phyloP scores from a whole-genome alignment of 2,329 filamentous ascomycete genomes.

The Trichoderma guizhouense region DNA sequence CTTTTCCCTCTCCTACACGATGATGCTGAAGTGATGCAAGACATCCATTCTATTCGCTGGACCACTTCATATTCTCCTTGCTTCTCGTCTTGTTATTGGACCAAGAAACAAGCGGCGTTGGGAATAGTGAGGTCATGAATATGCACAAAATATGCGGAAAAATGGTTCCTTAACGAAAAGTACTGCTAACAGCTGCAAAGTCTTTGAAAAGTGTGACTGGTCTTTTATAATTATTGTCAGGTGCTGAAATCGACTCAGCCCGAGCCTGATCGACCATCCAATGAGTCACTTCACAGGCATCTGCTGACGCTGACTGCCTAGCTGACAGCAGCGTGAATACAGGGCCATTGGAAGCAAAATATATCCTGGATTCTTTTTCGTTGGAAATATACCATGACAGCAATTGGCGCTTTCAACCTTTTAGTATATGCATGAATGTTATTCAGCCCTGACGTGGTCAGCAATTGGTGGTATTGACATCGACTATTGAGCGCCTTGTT shows the following conservation, averaged over 20 bases:
- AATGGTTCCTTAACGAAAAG: too few species aligned
- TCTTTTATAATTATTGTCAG: not conserved
- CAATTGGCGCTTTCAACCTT: not conserved
- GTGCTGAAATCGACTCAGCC: not conserved
- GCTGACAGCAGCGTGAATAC: not conserved
- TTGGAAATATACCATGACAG: not conserved
- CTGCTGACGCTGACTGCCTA: slow-evolving; percentile 3
- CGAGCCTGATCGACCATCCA: not conserved
- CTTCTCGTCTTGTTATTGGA: not conserved
- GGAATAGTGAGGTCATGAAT: not conserved
- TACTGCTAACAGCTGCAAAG: not conserved
- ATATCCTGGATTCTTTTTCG: not conserved
- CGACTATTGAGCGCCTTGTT: not conserved
- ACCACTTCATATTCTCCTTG: not conserved
- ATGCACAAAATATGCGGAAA: not conserved
- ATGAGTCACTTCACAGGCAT: not conserved
- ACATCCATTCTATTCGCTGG: not conserved
- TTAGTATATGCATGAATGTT: not conserved
- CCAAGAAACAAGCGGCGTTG: not conserved
- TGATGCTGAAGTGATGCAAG: not conserved
- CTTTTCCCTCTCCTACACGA: not conserved
- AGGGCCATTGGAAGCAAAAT: not conserved
- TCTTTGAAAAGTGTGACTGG: not conserved
- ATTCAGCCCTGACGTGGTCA: not conserved
- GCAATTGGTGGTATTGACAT: not conserved